Conservation (phyloP, 441 rosid species). For the Pelargonium citronellum region DNA sequence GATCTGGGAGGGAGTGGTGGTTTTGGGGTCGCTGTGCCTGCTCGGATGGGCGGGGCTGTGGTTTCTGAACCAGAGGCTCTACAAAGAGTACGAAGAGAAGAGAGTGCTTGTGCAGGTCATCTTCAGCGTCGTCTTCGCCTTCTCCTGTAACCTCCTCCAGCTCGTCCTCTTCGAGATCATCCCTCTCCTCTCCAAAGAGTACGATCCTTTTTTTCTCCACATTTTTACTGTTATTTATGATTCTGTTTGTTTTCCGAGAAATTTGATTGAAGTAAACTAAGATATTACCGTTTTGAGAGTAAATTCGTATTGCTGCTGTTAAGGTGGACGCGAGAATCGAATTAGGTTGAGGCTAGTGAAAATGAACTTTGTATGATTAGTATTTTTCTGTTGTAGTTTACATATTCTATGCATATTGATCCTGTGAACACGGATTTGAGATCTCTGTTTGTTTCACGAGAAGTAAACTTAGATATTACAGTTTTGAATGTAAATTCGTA, state of each 20-base stretch:
- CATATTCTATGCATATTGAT: no score
- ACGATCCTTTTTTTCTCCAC: slow-evolving; percentile 8
- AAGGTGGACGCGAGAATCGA: no score
- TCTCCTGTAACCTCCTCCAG: slow-evolving; percentile 96
- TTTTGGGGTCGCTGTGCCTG: slow-evolving; percentile 58
- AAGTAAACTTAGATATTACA: no score
- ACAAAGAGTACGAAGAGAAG: slow-evolving; percentile 98
- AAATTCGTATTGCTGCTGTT: no score
- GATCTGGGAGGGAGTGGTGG: slow-evolving; percentile 65
- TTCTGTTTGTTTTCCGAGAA: neutral
- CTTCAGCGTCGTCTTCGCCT: slow-evolving; percentile 90
- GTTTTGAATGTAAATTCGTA: no score
- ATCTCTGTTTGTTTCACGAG: no score
- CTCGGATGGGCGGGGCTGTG: slow-evolving; percentile 89
- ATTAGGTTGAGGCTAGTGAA: no score
- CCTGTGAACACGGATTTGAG: no score
- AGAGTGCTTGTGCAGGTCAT: slow-evolving; percentile 86
- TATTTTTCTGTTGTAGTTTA: no score
- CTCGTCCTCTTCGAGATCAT: slow-evolving; percentile 97
- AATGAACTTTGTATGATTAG: no score
- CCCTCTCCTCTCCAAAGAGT: slow-evolving; percentile 87
- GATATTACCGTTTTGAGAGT: no score
- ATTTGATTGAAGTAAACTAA: no score
- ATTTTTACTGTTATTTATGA: neutral
- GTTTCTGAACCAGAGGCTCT: slow-evolving; percentile 76